These are phyloP conservation scores for Mucor saturninus DNA, from an alignment of 371 early-diverging fungal genomes.

Conservation along the genomic window DNA sequence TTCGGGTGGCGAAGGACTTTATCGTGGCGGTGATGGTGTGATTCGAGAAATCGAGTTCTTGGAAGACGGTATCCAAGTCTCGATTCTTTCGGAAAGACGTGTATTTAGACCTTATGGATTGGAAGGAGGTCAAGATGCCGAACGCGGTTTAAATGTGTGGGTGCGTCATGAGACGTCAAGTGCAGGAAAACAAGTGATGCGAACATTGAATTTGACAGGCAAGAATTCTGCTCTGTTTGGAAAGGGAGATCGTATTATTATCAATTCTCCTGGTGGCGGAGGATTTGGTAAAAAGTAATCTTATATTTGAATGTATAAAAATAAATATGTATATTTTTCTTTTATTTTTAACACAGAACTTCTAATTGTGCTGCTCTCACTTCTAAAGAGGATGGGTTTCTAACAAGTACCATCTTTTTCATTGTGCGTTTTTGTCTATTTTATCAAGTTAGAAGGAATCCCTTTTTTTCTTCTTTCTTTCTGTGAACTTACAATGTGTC, in stretches of 20 bases:
- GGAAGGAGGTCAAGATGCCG: conserved; percentile 81
- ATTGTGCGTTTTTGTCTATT: conserved; percentile 41
- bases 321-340: not conserved
- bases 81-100: conserved; percentile 91
- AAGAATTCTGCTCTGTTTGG: conserved; percentile 83
- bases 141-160: conserved; percentile 81
- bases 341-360: conserved; percentile 4
- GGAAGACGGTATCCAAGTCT: conserved; percentile 76
- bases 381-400: conserved; percentile 50
- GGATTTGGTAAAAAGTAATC: conserved; percentile 60
- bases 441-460: not conserved
- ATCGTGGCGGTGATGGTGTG: conserved; percentile 89
- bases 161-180: conserved; percentile 54
- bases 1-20: conserved; percentile 85
- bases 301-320: not conserved
- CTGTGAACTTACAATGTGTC: conserved; percentile 36
- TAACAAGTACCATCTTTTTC: conserved; percentile 56
- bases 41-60: conserved; percentile 85
- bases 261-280: conserved; percentile 95
- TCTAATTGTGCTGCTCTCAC: conserved; percentile 56
- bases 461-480: not conserved
- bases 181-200: conserved; percentile 37
- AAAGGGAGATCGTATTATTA: conserved; percentile 79
- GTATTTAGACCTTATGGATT: conserved; percentile 91
- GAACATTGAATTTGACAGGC: conserved; percentile 78